Evolutionary conservation across 164 flowering plant genomes (phyloP).

Genomic region (Echeveria elegans): DNA sequence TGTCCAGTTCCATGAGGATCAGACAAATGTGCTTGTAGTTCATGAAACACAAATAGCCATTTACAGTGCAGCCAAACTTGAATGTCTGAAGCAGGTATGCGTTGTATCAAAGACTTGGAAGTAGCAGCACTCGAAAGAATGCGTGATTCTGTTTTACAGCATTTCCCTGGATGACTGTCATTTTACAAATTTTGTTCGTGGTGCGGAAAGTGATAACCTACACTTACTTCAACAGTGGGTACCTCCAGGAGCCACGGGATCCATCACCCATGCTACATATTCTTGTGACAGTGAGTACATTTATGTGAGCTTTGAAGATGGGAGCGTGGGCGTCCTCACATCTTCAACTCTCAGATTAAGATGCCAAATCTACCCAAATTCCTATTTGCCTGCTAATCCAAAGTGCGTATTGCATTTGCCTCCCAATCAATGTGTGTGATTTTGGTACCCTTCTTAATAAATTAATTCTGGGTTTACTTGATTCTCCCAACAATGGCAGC

Average conservation of each 20-base stretch:
- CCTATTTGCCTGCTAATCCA: constrained; percentile 58
- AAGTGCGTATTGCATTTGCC: constrained; percentile 26
- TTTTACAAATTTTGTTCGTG: not conserved
- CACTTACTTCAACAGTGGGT: constrained; percentile 42
- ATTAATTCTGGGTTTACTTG: constrained; percentile 1
- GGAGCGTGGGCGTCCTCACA: constrained; percentile 56
- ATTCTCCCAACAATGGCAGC: constrained; percentile 27
- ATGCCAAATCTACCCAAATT: constrained; percentile 58
- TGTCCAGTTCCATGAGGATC: constrained; percentile 87
- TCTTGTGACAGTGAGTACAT: constrained; percentile 87
- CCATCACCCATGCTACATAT: constrained; percentile 79
- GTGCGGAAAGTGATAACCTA: not conserved
- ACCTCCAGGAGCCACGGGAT: constrained; percentile 49
- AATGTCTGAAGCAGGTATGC: constrained; percentile 69
- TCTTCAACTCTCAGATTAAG: constrained; percentile 48
- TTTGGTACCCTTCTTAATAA: not conserved
- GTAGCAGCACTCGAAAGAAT: too few species aligned
- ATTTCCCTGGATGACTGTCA: not conserved
- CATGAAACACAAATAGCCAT: constrained; percentile 90
- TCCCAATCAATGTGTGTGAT: not conserved
- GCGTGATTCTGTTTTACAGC: too few species aligned
- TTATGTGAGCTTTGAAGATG: constrained; percentile 75
- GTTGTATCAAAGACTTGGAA: not conserved
- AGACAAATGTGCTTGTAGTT: constrained; percentile 60
- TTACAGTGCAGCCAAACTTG: constrained; percentile 68